Conservation (phyloP, 1,284 basidiomycete species). For the Farysia itapuensis region DNA sequence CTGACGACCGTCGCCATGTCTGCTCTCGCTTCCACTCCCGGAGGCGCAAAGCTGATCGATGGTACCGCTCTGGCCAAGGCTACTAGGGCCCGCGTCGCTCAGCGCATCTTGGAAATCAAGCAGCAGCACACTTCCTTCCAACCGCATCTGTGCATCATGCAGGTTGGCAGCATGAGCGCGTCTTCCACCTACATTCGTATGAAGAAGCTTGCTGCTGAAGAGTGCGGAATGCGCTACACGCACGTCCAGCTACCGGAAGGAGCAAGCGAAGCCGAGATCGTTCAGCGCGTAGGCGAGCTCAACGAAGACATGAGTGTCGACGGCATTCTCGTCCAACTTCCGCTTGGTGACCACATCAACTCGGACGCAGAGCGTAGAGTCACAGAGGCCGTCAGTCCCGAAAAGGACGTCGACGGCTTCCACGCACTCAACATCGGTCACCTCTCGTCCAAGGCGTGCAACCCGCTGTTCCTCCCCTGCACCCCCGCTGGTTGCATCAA, state of each 20-base stretch:
- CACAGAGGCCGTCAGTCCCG: conserved; percentile 88
- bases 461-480: conserved; percentile 90
- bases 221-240: conserved; percentile 86
- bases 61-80: conserved; percentile 86
- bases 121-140: conserved; percentile 77
- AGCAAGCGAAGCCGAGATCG: conserved; percentile 74
- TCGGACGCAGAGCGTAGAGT: conserved; percentile 84
- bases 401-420: conserved; percentile 99
- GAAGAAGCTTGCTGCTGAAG: conserved; percentile 93
- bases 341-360: conserved; percentile 81
- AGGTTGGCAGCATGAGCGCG: conserved; percentile 87
- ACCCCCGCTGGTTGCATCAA: conserved; percentile 91
- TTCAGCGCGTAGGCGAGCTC: conserved; percentile 75
- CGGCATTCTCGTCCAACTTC: conserved; percentile 96
- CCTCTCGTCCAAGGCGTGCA: conserved; percentile 83
- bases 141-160: conserved; percentile 86
- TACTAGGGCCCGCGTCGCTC: conserved; percentile 55
- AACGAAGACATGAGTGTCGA: conserved; percentile 82
- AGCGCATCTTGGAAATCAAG: conserved; percentile 40
- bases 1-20: conserved; percentile 40
- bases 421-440: conserved; percentile 99
- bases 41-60: conserved; percentile 70
- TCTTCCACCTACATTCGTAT: conserved; percentile 93
- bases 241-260: conserved; percentile 74
- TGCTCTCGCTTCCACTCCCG: conserved; percentile 35